phyloP scores from a whole-genome alignment of 805 yeast genomes.

The Schwanniomyces vanrijiae region DNA sequence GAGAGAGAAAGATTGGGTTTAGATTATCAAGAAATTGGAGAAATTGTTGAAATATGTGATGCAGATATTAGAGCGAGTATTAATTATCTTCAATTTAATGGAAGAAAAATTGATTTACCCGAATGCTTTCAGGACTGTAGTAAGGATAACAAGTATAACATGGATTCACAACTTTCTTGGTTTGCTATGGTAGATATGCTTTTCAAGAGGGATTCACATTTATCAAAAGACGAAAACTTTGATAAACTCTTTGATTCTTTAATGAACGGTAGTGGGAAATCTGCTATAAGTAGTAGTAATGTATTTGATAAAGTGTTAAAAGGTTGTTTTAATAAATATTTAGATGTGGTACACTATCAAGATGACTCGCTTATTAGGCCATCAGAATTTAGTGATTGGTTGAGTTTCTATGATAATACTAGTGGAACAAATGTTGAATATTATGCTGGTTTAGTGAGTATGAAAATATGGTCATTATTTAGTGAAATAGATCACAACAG shows the following conservation, averaged over 20 bases:
- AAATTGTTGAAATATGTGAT: constrained; percentile 67
- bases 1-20: constrained; percentile 51
- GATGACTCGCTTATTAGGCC: constrained; percentile 67
- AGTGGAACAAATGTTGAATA: constrained; percentile 41
- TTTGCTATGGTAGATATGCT: constrained; percentile 59
- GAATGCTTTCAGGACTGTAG: not conserved
- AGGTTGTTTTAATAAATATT: constrained; percentile 71
- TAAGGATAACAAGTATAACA: constrained; percentile 23
- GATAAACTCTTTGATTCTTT: constrained; percentile 46
- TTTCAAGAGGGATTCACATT: constrained; percentile 52
- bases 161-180: constrained; percentile 71
- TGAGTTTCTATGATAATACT: constrained; percentile 61
- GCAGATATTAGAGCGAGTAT: constrained; percentile 86
- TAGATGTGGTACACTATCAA: constrained; percentile 55
- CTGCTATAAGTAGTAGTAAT: constrained; percentile 31
- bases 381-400: constrained; percentile 68
- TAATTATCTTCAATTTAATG: constrained; percentile 73
- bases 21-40: constrained; percentile 54
- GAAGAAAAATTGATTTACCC: constrained; percentile 13
- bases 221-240: constrained; percentile 49
- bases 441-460: constrained; percentile 56
- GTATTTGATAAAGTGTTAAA: constrained; percentile 63
- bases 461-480: constrained; percentile 65
- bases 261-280: constrained; percentile 37
- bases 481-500: constrained; percentile 51